These are phyloP conservation scores for Aegilops longissima DNA, from an alignment of 176 grass and related monocot species.

Conservation along the genomic window DNA sequence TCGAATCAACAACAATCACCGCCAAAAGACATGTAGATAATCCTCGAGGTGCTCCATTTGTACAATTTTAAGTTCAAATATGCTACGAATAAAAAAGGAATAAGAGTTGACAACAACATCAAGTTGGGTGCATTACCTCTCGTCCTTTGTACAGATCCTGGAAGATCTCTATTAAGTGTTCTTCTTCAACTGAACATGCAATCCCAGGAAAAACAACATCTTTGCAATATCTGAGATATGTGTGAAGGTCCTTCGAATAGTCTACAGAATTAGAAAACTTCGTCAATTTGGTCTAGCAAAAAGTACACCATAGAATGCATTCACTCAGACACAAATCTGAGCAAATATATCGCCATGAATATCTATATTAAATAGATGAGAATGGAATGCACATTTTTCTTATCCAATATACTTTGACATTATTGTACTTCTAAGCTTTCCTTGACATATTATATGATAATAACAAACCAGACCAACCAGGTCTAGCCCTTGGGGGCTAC, in stretches of 20 bases:
- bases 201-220: slow-evolving; percentile 63
- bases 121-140: slow-evolving; percentile 49
- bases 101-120: not conserved
- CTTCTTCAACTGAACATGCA: slow-evolving; percentile 47
- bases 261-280: slow-evolving; percentile 40
- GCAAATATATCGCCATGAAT: too few relatives aligned
- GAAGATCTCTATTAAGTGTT: slow-evolving; percentile 52
- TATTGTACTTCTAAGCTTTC: too few relatives aligned
- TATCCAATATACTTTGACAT: too few relatives aligned
- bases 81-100: not conserved
- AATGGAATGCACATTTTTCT: too few relatives aligned
- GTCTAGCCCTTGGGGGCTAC: too few relatives aligned
- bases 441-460: too few relatives aligned
- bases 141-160: slow-evolving; percentile 53
- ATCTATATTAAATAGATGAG: too few relatives aligned
- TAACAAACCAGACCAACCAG: too few relatives aligned
- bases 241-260: slow-evolving; percentile 59
- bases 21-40: not conserved
- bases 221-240: slow-evolving; percentile 79
- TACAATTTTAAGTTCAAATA: not conserved
- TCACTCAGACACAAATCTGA: too few relatives aligned
- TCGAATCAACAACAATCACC: not conserved
- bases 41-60: not conserved
- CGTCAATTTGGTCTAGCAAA: not conserved
- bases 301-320: not conserved